A percentile compares a stretch with the other conserved stretches of the same genome.
These are phyloP conservation scores for Chaetomiaceae sp. DNA, from an alignment of 2,329 filamentous ascomycete genomes.

Conservation along the genomic window DNA sequence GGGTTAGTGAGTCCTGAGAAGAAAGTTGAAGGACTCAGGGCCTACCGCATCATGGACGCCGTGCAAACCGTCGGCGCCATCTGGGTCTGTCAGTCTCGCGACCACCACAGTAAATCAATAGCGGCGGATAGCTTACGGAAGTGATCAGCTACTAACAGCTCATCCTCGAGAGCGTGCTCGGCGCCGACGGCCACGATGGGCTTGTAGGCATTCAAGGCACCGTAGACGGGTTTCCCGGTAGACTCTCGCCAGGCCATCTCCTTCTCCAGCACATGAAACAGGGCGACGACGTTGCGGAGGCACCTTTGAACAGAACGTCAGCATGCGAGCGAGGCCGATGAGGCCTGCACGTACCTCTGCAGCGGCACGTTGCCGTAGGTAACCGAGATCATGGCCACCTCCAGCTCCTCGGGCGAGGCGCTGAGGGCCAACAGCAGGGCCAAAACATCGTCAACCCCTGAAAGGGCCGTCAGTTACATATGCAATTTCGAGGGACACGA, in stretches of 20 bases:
- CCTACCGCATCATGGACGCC: slow-evolving; percentile 59
- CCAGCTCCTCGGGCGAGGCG: slow-evolving; percentile 73
- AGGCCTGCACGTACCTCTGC: slow-evolving; percentile 53
- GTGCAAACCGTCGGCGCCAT: slow-evolving; percentile 70
- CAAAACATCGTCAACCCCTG: slow-evolving; percentile 87
- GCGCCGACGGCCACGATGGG: slow-evolving; percentile 84
- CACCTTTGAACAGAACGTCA: slow-evolving; percentile 57
- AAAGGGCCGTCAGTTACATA: slow-evolving; percentile 4
- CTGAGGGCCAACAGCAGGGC: slow-evolving; percentile 83
- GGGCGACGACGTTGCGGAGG: slow-evolving; percentile 77
- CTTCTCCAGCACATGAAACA: slow-evolving; percentile 88
- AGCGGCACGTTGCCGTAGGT: slow-evolving; percentile 93
- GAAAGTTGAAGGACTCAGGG: slow-evolving; percentile 5
- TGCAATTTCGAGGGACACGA: background rate
- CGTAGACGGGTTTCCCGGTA: slow-evolving; percentile 64
- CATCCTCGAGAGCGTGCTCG: slow-evolving; percentile 76
- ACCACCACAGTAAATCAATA: background rate
- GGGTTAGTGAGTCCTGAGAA: slow-evolving; percentile 4
- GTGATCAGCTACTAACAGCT: slow-evolving; percentile 72
- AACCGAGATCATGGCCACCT: slow-evolving; percentile 77
- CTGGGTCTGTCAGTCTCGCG: slow-evolving; percentile 34
- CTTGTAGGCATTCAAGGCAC: slow-evolving; percentile 63
- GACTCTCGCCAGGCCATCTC: slow-evolving; percentile 77
- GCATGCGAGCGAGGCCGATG: background rate
- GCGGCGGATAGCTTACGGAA: slow-evolving; percentile 58